Conservation (phyloP, 495 filamentous ascomycete genomes). For the Xeromyces bisporus region DNA sequence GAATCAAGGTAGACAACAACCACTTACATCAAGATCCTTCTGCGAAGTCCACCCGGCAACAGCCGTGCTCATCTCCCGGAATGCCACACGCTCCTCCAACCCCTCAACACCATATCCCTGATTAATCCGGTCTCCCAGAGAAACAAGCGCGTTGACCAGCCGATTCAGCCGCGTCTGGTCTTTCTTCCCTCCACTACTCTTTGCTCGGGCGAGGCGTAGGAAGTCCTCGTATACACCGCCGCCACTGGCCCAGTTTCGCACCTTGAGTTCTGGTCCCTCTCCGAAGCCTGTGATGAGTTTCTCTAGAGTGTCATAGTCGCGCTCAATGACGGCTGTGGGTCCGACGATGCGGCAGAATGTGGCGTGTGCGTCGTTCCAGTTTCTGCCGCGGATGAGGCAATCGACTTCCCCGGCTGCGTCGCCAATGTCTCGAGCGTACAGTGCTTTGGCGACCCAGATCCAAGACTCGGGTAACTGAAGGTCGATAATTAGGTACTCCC, state of each 20-base stretch:
- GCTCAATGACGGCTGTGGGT: slow-evolving; percentile 59
- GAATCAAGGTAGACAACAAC: neutral
- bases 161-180: slow-evolving; percentile 33
- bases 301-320: slow-evolving; percentile 48
- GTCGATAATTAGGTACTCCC: slow-evolving; percentile 38
- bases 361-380: slow-evolving; percentile 65
- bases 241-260: slow-evolving; percentile 51
- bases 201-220: slow-evolving; percentile 37
- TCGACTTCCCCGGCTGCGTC: slow-evolving; percentile 51
- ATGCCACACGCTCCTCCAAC: slow-evolving; percentile 66
- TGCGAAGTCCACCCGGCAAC: slow-evolving; percentile 44
- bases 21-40: slow-evolving; percentile 42
- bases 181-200: slow-evolving; percentile 17
- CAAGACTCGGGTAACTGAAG: slow-evolving; percentile 54
- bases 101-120: slow-evolving; percentile 38
- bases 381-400: slow-evolving; percentile 56
- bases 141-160: slow-evolving; percentile 45
- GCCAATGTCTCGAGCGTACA: slow-evolving; percentile 53
- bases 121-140: slow-evolving; percentile 38
- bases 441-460: slow-evolving; percentile 78
- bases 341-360: slow-evolving; percentile 65
- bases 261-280: slow-evolving; percentile 29
- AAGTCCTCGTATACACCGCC: slow-evolving; percentile 75
- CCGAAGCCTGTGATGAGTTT: slow-evolving; percentile 50
- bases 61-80: slow-evolving; percentile 45